Evolutionary conservation across 192 early-diverging fungal genomes (phyloP), one percentile per base, ranked within the genome.

Genomic region (Podila horticola): DNA sequence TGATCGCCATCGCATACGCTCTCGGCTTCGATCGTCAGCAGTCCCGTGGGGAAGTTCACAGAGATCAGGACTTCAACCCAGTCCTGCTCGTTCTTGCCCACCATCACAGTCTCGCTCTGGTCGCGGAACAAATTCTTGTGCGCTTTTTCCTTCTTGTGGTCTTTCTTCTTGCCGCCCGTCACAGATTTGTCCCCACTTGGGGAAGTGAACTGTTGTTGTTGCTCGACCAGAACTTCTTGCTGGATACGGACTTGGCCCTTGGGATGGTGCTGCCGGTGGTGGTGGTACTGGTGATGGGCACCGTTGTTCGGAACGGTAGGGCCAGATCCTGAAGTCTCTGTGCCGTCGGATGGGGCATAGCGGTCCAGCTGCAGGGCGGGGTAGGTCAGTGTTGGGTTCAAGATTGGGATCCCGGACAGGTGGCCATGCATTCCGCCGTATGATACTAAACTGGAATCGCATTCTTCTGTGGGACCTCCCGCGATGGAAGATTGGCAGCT

Each of bases 391-490:
- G 52, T 64, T 3, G 75, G 69, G 20, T 77, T 77, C 49, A 77
- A 17, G 36, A 77, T 77, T 1, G 75, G 75, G 34, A 77, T 57
- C 0, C 49, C 75, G 11, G 64, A 55, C 2, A 77, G 28, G 8
- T 26, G 58, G 15, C 75, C 75, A 57, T 77, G 75, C 75, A 77
- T 77, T 1, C 75, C 75, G 5, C 75, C 75, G n/a, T 77, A 77
- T 0, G 75, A 77, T 0, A 77, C 64, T 1, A 77, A 5, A 57
- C 75, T 77, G n/a, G 75, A 77, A 3, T 19, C 75, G 33, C 75
- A 77, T 15, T 65, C 13, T 12, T 22, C 4, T 49, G 22, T 6
- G 41, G 15, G n/a, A 12, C 48, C 17, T n/a, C 22, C 22, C 3
- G 50, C 52, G 0, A 22, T 22, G 6, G 50, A 51, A 0, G 74